These are phyloP conservation scores for Xanthoceras sorbifolium DNA, from an alignment of 345 rosid species.

Conservation along the genomic window DNA sequence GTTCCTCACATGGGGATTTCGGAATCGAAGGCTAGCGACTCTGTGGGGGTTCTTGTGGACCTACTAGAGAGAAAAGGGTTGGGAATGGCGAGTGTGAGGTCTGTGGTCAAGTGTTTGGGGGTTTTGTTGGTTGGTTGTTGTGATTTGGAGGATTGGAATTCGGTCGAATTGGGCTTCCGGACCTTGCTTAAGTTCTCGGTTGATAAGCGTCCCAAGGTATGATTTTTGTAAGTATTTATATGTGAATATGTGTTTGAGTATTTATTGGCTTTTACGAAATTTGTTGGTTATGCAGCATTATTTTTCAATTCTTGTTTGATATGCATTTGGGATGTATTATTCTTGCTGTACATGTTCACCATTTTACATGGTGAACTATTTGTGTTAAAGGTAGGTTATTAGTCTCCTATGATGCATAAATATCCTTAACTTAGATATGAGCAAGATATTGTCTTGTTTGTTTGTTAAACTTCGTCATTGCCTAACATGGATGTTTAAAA, in stretches of 20 bases:
- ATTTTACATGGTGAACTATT: not conserved
- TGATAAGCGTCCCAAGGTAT: slow-evolving; percentile 91
- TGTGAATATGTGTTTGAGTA: not conserved
- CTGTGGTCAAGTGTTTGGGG: slow-evolving; percentile 84
- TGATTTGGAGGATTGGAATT: slow-evolving; percentile 70
- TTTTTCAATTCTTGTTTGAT: not conserved
- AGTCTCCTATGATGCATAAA: not conserved
- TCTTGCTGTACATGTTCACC: not conserved
- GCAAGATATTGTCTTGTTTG: not conserved
- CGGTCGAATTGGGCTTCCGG: slow-evolving; percentile 55
- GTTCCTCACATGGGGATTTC: slow-evolving; percentile 52
- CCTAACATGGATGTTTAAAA: not conserved
- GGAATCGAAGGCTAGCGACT: slow-evolving; percentile 61
- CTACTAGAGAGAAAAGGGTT: slow-evolving; percentile 44
- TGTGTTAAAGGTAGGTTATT: not conserved
- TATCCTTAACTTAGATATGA: not conserved
- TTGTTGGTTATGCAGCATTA: not conserved
- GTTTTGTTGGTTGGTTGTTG: slow-evolving; percentile 56
- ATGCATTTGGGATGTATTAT: not conserved
- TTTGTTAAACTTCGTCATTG: not conserved
- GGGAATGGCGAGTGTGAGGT: slow-evolving; percentile 63
- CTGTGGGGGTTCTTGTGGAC: slow-evolving; percentile 58
- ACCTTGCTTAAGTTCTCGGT: slow-evolving; percentile 60
- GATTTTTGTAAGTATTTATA: not conserved
- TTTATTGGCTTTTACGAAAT: not conserved